Conservation (phyloP, 1,139 yeast genomes). For the Hansenula lynferdii region DNA sequence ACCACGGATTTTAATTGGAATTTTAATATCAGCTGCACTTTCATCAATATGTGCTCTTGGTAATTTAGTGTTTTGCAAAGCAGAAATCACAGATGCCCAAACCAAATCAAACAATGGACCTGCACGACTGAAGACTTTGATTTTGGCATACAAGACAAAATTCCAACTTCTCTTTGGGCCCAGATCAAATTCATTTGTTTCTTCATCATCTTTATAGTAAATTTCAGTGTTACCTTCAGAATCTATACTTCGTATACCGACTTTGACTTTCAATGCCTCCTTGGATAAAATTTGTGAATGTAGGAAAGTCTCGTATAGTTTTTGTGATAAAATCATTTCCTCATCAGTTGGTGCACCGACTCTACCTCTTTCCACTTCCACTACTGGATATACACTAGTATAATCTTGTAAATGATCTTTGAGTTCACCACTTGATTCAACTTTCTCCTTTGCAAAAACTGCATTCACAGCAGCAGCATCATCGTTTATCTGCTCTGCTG, state of each 20-base stretch:
- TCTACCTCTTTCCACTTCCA: conserved; percentile 75
- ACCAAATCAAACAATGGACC: conserved; percentile 82
- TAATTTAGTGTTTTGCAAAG: conserved; percentile 53
- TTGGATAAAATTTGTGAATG: conserved; percentile 50
- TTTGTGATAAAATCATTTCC: conserved; percentile 79
- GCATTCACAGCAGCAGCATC: conserved; percentile 34
- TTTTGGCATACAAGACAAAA: conserved; percentile 66
- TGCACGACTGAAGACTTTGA: conserved; percentile 73
- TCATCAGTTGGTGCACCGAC: conserved; percentile 85
- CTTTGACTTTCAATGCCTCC: conserved; percentile 39
- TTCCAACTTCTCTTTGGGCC: conserved; percentile 43
- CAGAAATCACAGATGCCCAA: conserved; percentile 64
- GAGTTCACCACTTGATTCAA: neutral
- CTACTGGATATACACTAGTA: conserved; percentile 67
- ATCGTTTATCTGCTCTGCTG: conserved; percentile 31
- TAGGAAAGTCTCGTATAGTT: conserved; percentile 52
- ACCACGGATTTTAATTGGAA: conserved; percentile 48
- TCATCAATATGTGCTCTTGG: conserved; percentile 69
- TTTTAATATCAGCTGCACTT: conserved; percentile 42
- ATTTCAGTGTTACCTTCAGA: conserved; percentile 31
- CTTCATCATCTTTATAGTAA: conserved; percentile 35
- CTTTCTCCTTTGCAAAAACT: conserved; percentile 28
- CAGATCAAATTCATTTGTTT: conserved; percentile 26
- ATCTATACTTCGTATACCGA: conserved; percentile 48
- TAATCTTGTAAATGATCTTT: conserved; percentile 16